A percentile compares a stretch with the other conserved stretches of the same genome.
Evolutionary conservation across 2,329 filamentous ascomycete genomes (phyloP).

Genomic region (Alternaria atra): DNA sequence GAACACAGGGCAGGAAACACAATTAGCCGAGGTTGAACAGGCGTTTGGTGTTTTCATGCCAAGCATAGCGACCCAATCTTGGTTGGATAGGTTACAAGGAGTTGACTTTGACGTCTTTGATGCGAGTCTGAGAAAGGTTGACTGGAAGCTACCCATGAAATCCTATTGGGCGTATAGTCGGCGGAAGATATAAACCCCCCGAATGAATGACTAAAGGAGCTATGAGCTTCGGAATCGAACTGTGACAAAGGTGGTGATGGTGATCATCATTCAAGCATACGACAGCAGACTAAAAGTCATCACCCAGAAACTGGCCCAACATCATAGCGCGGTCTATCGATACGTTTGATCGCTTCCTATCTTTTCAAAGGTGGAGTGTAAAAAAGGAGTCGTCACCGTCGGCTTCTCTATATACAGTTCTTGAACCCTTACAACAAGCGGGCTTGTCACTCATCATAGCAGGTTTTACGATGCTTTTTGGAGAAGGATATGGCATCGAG

Average conservation of each 20-base stretch:
- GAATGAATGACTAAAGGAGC: not conserved
- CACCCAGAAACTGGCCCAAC: too few relatives aligned
- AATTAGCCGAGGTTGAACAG: constrained; percentile 65
- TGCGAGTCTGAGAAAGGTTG: constrained; percentile 67
- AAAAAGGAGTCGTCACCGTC: too few relatives aligned
- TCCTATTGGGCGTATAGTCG: constrained; percentile 69
- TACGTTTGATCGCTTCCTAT: too few relatives aligned
- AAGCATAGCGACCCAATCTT: constrained; percentile 78
- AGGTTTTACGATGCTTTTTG: too few relatives aligned
- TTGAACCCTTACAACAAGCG: too few relatives aligned
- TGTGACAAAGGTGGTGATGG: not conserved
- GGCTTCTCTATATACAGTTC: too few relatives aligned
- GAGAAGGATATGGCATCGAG: too few relatives aligned
- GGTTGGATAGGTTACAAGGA: constrained; percentile 79
- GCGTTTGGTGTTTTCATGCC: constrained; percentile 85
- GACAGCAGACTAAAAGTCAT: too few relatives aligned
- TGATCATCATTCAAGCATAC: not conserved
- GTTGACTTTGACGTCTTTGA: constrained; percentile 85
- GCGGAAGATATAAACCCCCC: constrained; percentile 53
- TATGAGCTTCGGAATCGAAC: too few relatives aligned
- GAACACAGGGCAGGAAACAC: constrained; percentile 46
- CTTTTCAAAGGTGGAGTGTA: too few relatives aligned
- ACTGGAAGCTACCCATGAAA: constrained; percentile 89
- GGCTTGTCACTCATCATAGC: too few relatives aligned
- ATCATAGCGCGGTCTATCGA: too few relatives aligned